phyloP scores from a whole-genome alignment of 768 basidiomycete genomes.

The Kwoniella mangroviensis region DNA sequence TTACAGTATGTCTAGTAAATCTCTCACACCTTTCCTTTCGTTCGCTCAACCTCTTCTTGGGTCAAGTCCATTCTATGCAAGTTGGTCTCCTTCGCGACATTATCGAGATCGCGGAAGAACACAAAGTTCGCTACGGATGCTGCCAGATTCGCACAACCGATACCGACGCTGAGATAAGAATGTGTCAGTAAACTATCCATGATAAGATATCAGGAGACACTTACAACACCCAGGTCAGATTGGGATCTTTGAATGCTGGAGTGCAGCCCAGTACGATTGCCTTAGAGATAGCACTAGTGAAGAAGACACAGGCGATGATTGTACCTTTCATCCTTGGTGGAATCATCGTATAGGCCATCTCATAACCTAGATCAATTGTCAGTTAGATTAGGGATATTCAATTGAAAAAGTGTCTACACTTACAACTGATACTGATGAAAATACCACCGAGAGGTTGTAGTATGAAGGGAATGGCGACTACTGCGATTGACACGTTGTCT shows the following conservation, averaged over 20 bases:
- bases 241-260: constrained; percentile 41
- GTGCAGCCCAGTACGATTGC: constrained; percentile 37
- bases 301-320: constrained; percentile 45
- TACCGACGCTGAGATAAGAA: constrained; percentile 7
- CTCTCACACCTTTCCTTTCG: constrained; percentile 5
- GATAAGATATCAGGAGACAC: background rate
- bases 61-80: constrained; percentile 27
- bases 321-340: constrained; percentile 49
- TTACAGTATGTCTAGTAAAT: background rate
- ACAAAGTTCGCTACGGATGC: constrained; percentile 11
- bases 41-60: constrained; percentile 18
- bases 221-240: constrained; percentile 47
- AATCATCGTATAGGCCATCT: constrained; percentile 50
- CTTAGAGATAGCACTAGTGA: constrained; percentile 47
- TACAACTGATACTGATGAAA: constrained; percentile 41
- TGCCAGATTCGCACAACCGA: constrained; percentile 14
- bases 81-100: constrained; percentile 5
- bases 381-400: background rate
- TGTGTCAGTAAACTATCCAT: background rate
- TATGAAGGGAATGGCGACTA: constrained; percentile 44
- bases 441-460: constrained; percentile 49
- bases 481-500: background rate
- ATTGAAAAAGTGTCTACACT: background rate
- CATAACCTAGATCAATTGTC: constrained; percentile 32
- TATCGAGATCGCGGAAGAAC: constrained; percentile 24